Evolutionary conservation across 2,329 filamentous ascomycete species (phyloP), one percentile per base, ranked within the genome.

Genomic region (Colletotrichum falcatum): DNA sequence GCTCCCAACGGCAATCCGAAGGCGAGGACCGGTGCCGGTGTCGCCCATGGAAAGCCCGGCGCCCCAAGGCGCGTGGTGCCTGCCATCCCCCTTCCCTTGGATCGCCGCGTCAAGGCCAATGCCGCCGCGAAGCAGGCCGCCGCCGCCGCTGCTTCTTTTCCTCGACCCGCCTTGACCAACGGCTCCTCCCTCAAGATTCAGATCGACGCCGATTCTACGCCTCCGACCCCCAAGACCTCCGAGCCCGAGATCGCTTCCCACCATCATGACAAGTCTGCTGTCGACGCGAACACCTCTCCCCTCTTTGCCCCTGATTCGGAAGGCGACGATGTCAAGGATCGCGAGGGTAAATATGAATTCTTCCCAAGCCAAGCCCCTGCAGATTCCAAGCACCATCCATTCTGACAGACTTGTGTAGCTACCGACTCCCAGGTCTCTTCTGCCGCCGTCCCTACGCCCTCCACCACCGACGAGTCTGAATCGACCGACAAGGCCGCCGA

Each of bases 1-100:
- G 66, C 70, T 63, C 56, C 66, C 66, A 66, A 70, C 61, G 67
- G 62, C 70, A 62, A 70, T 28, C 48, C 67, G 58, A 63, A 71
- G 68, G 68, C 65, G 65, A 68, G 68, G 68, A 68, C 63, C 39
- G 59, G 68, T 68, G 68, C 58, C 35, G 68, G 68, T 71, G 68
- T 59, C 65, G 64, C 59, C 51, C 28, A 60, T 42, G 70, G 70
- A 58, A 66, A 62, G 60, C 51, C 58, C 35, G 26, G 20, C 37
- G 16, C 46, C 26, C 11, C 53, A 33, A 81, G 79, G 73, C 76
- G 79, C 58, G 76, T 83, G 49, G 75, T 80, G 66, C 81, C 81
- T 69, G 81, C 78, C 65, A 78, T 83, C 55, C 81, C 81, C 59
- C 73, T 83, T 71, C 79, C 79, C 23, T 77, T 81, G 62, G 66